A percentile compares a stretch with the other conserved stretches of the same genome.
Conservation (phyloP, 352 stramenopile genomes). For the Globisporangium yorkense region DNA sequence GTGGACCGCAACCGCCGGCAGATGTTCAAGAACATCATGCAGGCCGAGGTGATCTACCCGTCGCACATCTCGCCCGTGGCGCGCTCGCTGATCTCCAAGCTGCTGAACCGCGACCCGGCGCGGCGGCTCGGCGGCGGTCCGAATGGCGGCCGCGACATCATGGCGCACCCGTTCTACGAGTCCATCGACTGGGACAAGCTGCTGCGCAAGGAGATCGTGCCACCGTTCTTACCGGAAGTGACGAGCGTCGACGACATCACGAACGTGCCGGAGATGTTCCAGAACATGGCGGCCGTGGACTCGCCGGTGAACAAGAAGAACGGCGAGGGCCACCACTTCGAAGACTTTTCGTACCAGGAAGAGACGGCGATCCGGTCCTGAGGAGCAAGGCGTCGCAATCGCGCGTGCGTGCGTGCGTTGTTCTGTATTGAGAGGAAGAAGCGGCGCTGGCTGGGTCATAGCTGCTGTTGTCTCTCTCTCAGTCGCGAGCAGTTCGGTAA, state of each 20-base stretch:
- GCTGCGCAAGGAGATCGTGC: slow-evolving; percentile 77
- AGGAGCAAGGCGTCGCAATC: not conserved
- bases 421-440: too few relatives aligned
- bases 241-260: slow-evolving; percentile 78
- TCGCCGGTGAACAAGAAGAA: slow-evolving; percentile 86
- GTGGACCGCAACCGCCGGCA: slow-evolving; percentile 83
- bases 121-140: slow-evolving; percentile 88
- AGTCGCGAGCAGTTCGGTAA: too few relatives aligned
- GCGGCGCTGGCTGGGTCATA: too few relatives aligned
- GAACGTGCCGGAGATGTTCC: slow-evolving; percentile 88
- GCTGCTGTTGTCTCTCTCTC: too few relatives aligned
- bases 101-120: slow-evolving; percentile 92
- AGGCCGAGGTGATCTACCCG: slow-evolving; percentile 83
- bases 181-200: slow-evolving; percentile 84
- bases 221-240: slow-evolving; percentile 76
- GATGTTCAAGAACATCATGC: slow-evolving; percentile 92
- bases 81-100: slow-evolving; percentile 75
- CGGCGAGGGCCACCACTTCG: slow-evolving; percentile 80
- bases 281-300: slow-evolving; percentile 85
- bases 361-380: slow-evolving; percentile 26
- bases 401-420: too few relatives aligned
- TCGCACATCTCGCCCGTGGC: slow-evolving; percentile 77
- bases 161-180: slow-evolving; percentile 85
- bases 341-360: slow-evolving; percentile 89
- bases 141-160: slow-evolving; percentile 82